Conservation (phyloP, 2,329 filamentous ascomycete species). For the Cercospora sojina region DNA sequence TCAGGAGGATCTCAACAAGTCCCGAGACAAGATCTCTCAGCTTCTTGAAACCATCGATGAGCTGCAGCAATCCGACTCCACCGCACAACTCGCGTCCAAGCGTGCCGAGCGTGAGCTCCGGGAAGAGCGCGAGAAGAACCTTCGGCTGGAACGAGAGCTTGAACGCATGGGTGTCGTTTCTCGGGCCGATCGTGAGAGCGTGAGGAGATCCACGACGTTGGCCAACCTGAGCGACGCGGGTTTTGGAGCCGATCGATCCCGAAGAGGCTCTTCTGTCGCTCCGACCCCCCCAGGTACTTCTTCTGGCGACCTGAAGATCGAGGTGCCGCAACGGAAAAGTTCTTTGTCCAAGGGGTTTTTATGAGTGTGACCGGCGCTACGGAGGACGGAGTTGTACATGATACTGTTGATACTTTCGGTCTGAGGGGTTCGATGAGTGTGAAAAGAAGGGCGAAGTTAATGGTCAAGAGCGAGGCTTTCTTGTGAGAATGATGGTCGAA, state of each 20-base stretch:
- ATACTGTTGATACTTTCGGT: conserved; percentile 4
- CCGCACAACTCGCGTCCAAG: conserved; percentile 75
- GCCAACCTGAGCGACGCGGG: conserved; percentile 47
- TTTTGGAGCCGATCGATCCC: conserved; percentile 37
- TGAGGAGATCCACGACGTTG: conserved; percentile 34
- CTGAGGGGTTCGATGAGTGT: conserved; percentile 5
- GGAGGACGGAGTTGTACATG: conserved; percentile 22
- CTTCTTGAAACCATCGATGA: conserved; percentile 91
- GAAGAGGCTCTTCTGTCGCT: conserved; percentile 46
- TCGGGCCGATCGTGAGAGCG: conserved; percentile 59
- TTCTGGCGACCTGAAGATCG: conserved; percentile 37
- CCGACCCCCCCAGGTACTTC: conserved; percentile 34
- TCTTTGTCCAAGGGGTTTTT: conserved; percentile 54
- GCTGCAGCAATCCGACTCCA: conserved; percentile 81
- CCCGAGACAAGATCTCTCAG: conserved; percentile 87
- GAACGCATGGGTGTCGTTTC: conserved; percentile 67
- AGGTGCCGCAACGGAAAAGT: conserved; percentile 43
- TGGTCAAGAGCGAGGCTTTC: conserved; percentile 28
- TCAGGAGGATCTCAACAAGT: conserved; percentile 77
- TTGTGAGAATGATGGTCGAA: conserved; percentile 15
- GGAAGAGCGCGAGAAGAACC: conserved; percentile 78
- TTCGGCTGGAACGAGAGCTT: conserved; percentile 82
- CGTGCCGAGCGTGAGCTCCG: conserved; percentile 86
- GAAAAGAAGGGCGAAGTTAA: conserved; percentile 11
- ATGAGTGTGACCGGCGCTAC: conserved; percentile 37